Evolutionary conservation across 1,284 basidiomycete genomes (phyloP), one percentile per base, ranked within the genome.

Genomic region (Gomphus sp.): DNA sequence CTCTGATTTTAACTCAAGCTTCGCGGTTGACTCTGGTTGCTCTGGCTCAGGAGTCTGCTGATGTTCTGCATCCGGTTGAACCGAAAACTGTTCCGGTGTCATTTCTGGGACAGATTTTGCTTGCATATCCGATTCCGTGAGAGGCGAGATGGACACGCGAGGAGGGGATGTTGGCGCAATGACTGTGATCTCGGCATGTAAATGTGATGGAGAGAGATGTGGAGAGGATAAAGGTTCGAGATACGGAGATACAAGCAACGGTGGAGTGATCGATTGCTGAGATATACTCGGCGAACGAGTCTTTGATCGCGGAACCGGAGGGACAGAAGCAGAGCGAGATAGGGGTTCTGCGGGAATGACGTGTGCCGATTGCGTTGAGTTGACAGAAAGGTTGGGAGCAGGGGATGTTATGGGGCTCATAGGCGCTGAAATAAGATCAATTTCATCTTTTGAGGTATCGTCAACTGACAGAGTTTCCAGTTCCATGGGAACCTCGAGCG

Each of bases 391-490:
- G 14, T 18, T 10, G 5, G 25, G 48, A 18, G 50, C 4, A 37
- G 58, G 51, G 11, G 50, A 39, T 8, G 52, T 8, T n/a, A 47
- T 14, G 16, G 58, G 55, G 22, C 45, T 56, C n/a, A 33, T 37
- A 28, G 55, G 55, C 10, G 18, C 18, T 14, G 55, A 56, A 16
- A 56, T 56, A 22, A 56, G 14, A 44, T 56, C 55, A 44, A 56
- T 31, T 22, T 49, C 55, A 39, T 56, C 55, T 34, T 56, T 56
- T 10, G 55, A 56, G 9, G 54, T 31, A 12, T 56, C 55, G 4
- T 56, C 55, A 12, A 56, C 41, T 10, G 54, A 55, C 8, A 53
- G 11, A 9, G 12, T 55, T 16, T 55, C 54, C 43, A 45, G 14
- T 28, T 55, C 54, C 39, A 55, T 18, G 28, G 41, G 25, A 33